Base-by-base conservation (phyloP, 441 rosid species). In the Euphorbia schlechtendalii region DNA sequence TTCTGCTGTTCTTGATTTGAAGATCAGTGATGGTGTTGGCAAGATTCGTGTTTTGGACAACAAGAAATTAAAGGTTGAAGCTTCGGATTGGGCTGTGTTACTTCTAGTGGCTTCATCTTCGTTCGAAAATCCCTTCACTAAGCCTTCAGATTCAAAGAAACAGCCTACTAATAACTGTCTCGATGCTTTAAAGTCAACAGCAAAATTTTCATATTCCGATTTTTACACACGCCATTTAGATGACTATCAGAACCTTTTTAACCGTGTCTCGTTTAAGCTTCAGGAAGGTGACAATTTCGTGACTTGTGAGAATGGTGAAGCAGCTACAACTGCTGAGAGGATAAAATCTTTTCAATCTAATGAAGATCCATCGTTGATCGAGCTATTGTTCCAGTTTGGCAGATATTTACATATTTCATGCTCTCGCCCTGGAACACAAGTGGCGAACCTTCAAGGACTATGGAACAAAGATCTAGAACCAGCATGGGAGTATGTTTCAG, bases 371-470 rank as follows among this genome's bases (percentile, higher is more conserved):
- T 85, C 92, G 8, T 67, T 91, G 73, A 85, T 91, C 78, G 92
- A 86, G 74, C 96, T 94, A 63, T 65, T 94, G 2, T 87, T 91
- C 77, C 99, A 94, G 54, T 94, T 83, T 69, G 99, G 96, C 60
- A 81, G 98, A 7, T 94, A 91, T 82, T 77, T 94, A 74, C 96
- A 89, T 59, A 91, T 94, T 65, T 86, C 96, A 67, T 80, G 86
- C 21, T 94, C 98, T 20, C 80, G 94, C 58, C 94, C 96, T 0
- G 96, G 96, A 70, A 89, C 96, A 32, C 99, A 89, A 68, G 92
- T 85, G 67, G 82, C 99, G 46, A 91, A 91, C 72, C 81, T 89
- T 75, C 98, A 94, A 73, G 99, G 98, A 41, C 76, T 94, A 69
- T 94, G 99, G 99, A 94, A 87, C 77, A 76, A 80, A 68, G 89